These are phyloP conservation scores for Corylus avellana DNA, from an alignment of 306 rosid species.

Conservation along the genomic window DNA sequence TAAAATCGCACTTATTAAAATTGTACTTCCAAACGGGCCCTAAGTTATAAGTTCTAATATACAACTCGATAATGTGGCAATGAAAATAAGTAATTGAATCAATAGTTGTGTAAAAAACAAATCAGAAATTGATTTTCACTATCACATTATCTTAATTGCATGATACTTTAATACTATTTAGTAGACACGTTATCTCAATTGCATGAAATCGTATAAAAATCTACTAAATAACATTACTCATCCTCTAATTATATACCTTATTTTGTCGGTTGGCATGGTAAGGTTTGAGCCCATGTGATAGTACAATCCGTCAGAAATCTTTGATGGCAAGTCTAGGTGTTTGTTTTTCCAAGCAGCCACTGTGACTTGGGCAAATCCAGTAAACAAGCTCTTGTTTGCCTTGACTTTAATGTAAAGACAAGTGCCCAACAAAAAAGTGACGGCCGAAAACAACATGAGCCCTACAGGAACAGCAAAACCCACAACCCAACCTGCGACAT, in stretches of 20 bases:
- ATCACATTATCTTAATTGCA: too few species aligned
- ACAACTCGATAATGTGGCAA: too few species aligned
- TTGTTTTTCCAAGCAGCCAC: conserved; percentile 70
- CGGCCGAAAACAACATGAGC: conserved; percentile 56
- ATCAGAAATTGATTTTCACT: too few species aligned
- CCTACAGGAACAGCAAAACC: conserved; percentile 75
- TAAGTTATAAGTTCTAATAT: too few species aligned
- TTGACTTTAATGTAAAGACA: conserved; percentile 40
- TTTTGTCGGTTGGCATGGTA: conserved; percentile 57
- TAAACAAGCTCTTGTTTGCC: conserved; percentile 55
- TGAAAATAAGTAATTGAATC: too few species aligned
- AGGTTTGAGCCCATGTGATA: conserved; percentile 49
- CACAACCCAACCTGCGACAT: conserved; percentile 53
- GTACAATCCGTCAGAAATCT: conserved; percentile 47
- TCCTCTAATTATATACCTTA: conserved; percentile 39
- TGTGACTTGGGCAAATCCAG: conserved; percentile 51
- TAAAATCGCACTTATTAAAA: too few species aligned
- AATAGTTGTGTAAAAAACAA: too few species aligned
- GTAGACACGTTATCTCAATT: too few species aligned
- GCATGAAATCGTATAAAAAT: too few species aligned
- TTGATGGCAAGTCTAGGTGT: conserved; percentile 45
- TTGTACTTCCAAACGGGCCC: too few species aligned
- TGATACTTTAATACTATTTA: too few species aligned
- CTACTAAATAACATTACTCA: too few species aligned
- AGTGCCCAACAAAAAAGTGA: conserved; percentile 66